Evolutionary conservation across 2,329 filamentous ascomycete species (phyloP).

Genomic region (Boeremia lycopersici): DNA sequence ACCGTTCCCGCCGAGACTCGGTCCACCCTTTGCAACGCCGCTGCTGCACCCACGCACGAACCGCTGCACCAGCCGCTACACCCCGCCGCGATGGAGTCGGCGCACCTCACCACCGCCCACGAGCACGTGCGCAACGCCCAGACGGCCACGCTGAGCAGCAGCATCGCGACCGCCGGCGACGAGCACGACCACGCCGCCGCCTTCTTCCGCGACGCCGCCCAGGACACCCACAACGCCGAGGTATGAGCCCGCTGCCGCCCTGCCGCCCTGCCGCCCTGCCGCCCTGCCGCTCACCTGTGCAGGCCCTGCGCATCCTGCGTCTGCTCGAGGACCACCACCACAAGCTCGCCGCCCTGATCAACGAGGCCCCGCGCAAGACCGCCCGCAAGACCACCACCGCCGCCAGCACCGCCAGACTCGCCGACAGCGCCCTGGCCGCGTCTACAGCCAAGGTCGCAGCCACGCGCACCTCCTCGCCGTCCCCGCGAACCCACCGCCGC

Average conservation of each 20-base stretch:
- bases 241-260: conserved; percentile 50
- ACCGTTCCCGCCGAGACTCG: too few species aligned
- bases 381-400: conserved; percentile 27
- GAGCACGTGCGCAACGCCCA: conserved; percentile 87
- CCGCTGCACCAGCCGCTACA: not conserved
- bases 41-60: not conserved
- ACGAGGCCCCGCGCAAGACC: conserved; percentile 60
- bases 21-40: not conserved
- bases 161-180: conserved; percentile 81
- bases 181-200: conserved; percentile 88
- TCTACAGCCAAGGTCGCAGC: conserved; percentile 26
- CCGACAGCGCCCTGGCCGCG: conserved; percentile 12
- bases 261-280: not conserved
- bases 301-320: conserved; percentile 82
- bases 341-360: conserved; percentile 80
- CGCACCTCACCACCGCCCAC: conserved; percentile 77
- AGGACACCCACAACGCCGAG: conserved; percentile 67
- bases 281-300: not conserved
- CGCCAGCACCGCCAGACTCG: not conserved
- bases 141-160: conserved; percentile 68
- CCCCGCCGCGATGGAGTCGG: conserved; percentile 66
- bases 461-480: conserved; percentile 34
- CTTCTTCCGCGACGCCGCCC: conserved; percentile 85
- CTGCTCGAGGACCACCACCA: conserved; percentile 89
- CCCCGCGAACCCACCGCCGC: conserved; percentile 49